Percentiles rank a stretch among this genome's conserved stretches.
Conservation (phyloP, 163 green algal genomes). For the Scenedesmus sp. region DNA sequence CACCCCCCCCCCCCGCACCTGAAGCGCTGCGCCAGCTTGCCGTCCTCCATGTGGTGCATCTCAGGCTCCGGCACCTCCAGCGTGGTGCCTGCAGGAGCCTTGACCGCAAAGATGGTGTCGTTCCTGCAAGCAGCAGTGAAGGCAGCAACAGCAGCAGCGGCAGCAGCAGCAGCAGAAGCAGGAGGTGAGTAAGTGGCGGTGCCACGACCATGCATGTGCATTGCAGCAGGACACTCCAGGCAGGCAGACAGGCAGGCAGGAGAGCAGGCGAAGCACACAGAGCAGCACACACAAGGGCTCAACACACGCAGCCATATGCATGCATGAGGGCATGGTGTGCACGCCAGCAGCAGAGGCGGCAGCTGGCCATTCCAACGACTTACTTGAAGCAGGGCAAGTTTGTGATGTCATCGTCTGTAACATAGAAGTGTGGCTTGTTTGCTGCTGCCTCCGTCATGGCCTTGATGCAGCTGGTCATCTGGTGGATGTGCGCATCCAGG, state of each 20-base stretch:
- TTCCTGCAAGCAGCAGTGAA: slow-evolving; percentile 10
- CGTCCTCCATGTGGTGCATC: slow-evolving; percentile 33
- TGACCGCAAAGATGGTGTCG: slow-evolving; percentile 95
- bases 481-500: slow-evolving; percentile 73
- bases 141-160: neutral
- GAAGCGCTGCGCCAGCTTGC: slow-evolving; percentile 41
- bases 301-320: no score
- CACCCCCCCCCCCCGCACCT: slow-evolving; percentile 12
- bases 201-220: neutral
- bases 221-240: no score
- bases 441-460: slow-evolving; percentile 69
- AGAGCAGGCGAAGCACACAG: no score
- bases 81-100: slow-evolving; percentile 88
- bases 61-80: slow-evolving; percentile 88
- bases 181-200: no score
- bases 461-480: slow-evolving; percentile 64
- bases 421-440: slow-evolving; percentile 83
- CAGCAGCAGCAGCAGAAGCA: neutral
- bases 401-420: slow-evolving; percentile 86
- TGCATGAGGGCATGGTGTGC: neutral
- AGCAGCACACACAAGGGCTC: no score
- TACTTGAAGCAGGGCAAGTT: slow-evolving; percentile 70
- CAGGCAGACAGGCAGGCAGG: no score
- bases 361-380: no score
- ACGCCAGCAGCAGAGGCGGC: neutral